These are phyloP conservation scores for Leccinum solheimii DNA, from an alignment of 1,284 basidiomycete species.

Conservation along the genomic window DNA sequence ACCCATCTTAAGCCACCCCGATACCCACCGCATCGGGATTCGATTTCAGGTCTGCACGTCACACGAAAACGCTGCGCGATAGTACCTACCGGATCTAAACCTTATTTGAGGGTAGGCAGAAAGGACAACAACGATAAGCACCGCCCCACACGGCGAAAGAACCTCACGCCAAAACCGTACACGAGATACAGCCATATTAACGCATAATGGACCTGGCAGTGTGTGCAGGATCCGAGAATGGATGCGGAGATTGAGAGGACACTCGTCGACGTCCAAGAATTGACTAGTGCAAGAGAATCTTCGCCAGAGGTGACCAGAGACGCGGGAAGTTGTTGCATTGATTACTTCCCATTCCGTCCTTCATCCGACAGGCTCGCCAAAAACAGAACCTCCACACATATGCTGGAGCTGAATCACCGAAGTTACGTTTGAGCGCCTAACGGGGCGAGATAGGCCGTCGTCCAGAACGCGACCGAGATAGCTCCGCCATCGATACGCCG, in stretches of 20 bases:
- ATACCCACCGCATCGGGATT: neutral
- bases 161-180: neutral
- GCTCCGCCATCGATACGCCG: neutral
- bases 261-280: neutral
- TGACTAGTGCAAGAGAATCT: neutral
- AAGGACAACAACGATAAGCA: neutral
- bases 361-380: too few relatives aligned
- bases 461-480: too few relatives aligned
- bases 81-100: neutral
- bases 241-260: neutral
- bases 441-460: too few relatives aligned
- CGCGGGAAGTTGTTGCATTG: too few relatives aligned
- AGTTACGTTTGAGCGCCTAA: too few relatives aligned
- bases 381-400: too few relatives aligned
- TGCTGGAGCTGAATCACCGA: too few relatives aligned
- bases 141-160: neutral
- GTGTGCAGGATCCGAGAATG: neutral
- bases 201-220: neutral
- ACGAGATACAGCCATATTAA: neutral
- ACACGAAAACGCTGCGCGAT: neutral
- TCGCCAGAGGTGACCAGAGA: neutral
- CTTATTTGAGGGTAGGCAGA: neutral
- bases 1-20: neutral
- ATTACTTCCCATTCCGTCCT: too few relatives aligned
- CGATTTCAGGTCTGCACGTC: neutral